phyloP scores from a whole-genome alignment of 208 protist species.

The Crithidia thermophila region DNA sequence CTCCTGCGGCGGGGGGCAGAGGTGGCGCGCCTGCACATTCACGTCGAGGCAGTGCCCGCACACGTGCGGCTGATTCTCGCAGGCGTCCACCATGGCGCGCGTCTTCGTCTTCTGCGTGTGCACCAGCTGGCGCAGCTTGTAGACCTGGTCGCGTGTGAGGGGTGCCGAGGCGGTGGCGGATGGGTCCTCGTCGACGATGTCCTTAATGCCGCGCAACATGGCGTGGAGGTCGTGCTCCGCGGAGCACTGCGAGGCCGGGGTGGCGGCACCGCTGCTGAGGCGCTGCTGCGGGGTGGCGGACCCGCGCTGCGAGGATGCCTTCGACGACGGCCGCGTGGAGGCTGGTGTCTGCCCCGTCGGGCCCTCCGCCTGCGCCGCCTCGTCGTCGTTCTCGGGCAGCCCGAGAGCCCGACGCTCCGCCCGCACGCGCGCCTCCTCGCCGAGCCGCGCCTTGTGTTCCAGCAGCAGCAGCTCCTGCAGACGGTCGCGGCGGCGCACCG shows the following conservation, averaged over 20 bases:
- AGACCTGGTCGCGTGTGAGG: conserved; percentile 53
- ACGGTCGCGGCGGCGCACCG: conserved; percentile 85
- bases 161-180: conserved; percentile 13
- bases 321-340: conserved; percentile 28
- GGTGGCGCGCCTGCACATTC: conserved; percentile 71
- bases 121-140: conserved; percentile 63
- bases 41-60: conserved; percentile 77
- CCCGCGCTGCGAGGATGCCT: conserved; percentile 23
- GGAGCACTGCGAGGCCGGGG: conserved; percentile 47
- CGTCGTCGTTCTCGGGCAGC: conserved; percentile 44
- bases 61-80: conserved; percentile 57
- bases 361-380: conserved; percentile 8
- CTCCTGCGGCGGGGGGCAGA: conserved; percentile 37
- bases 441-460: conserved; percentile 77
- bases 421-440: conserved; percentile 59
- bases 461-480: conserved; percentile 88
- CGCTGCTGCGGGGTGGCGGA: conserved; percentile 36
- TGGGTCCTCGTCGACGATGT: conserved; percentile 53
- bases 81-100: conserved; percentile 50
- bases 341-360: conserved; percentile 16
- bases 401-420: conserved; percentile 57
- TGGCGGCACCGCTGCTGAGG: conserved; percentile 38
- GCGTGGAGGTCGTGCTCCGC: conserved; percentile 64
- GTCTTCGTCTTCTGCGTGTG: conserved; percentile 74
- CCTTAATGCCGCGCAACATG: conserved; percentile 57